Base-by-base conservation (phyloP, 148 eudicot genomes). In the Silene uniflora region DNA sequence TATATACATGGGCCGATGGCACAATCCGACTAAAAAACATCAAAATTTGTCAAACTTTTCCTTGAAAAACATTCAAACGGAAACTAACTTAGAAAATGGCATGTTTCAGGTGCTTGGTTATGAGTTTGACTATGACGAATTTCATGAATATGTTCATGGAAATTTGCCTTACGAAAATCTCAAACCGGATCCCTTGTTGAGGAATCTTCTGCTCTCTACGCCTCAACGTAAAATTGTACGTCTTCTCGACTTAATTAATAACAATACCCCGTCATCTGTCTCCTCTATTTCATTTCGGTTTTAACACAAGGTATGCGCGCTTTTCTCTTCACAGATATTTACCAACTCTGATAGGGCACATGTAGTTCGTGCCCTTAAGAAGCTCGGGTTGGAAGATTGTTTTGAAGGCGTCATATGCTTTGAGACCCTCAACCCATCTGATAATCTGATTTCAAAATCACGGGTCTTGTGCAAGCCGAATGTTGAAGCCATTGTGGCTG, bases 201-300 rank as follows among this genome's bases (percentile, higher is more conserved):
- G 96, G 58, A 88, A 87, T 59, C 97, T 94, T 74, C 75, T 94
- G 16, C 87, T 89, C 12, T 94, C 97, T 35, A 89, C 87, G 80
- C 97, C 98, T 35, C 98, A 94, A 61, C 85, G 91, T 11, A 94
- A 91, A 81, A 91, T 94, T 47, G 98, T 94, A 90, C 8, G 93
- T 81, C 23, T 62, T 23, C 2, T 16, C 72, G 16, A 60, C 2
- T 17, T 2, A 67, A 8, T 27, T n/a, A 24, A 47, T 13, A 22
- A 21, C 72, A 46, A 14, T 46, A 21, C 13, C 21, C 19, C 55
- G 44, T 9, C n/a, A 32, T 1, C 0, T 13, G 35, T 65, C 9
- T 16, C 7, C 10, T 65, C n/a, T 7, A 65, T 39, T 32, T 7
- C 52, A 0, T 42, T 39, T 29, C 16, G 11, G 3, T 25, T 25